Percentiles rank a stretch among this genome's conserved stretches.
phyloP scores from a whole-genome alignment of 805 yeast species.

The Ogataea pini region DNA sequence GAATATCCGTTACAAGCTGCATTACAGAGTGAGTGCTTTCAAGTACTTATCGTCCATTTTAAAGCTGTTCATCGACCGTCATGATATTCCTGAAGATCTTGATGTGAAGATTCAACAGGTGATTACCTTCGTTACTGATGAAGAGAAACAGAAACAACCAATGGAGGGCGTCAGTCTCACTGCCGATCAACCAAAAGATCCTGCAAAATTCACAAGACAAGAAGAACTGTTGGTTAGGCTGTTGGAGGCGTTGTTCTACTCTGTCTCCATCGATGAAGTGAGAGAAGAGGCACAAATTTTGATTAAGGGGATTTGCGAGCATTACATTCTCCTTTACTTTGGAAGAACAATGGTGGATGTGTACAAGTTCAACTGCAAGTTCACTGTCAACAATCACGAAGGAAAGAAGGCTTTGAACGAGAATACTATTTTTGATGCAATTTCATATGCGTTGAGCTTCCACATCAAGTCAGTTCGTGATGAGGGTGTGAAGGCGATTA shows the following conservation, averaged over 20 bases:
- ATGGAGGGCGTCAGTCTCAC: conserved; percentile 29
- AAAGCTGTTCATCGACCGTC: conserved; percentile 63
- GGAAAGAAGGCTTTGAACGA: conserved; percentile 73
- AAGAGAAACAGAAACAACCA: conserved; percentile 24
- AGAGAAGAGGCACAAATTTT: conserved; percentile 64
- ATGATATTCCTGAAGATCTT: conserved; percentile 48
- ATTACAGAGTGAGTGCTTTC: conserved; percentile 78
- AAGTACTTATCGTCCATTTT: conserved; percentile 65
- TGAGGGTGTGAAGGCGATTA: conserved; percentile 68
- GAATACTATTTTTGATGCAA: conserved; percentile 68
- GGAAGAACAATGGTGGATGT: conserved; percentile 72
- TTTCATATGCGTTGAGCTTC: conserved; percentile 77
- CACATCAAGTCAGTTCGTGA: conserved; percentile 69
- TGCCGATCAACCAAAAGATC: conserved; percentile 48
- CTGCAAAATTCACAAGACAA: conserved; percentile 52
- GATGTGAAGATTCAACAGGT: conserved; percentile 49
- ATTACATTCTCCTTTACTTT: conserved; percentile 74
- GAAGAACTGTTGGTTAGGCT: conserved; percentile 66
- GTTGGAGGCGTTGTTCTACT: conserved; percentile 68
- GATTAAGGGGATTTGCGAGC: conserved; percentile 69
- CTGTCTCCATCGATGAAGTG: conserved; percentile 74
- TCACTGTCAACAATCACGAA: conserved; percentile 76
- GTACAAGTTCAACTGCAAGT: conserved; percentile 64
- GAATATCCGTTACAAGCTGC: conserved; percentile 60
- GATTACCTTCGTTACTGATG: conserved; percentile 44